Base-by-base conservation (phyloP, 192 early-diverging fungal species). In the Mortierella alpina region DNA sequence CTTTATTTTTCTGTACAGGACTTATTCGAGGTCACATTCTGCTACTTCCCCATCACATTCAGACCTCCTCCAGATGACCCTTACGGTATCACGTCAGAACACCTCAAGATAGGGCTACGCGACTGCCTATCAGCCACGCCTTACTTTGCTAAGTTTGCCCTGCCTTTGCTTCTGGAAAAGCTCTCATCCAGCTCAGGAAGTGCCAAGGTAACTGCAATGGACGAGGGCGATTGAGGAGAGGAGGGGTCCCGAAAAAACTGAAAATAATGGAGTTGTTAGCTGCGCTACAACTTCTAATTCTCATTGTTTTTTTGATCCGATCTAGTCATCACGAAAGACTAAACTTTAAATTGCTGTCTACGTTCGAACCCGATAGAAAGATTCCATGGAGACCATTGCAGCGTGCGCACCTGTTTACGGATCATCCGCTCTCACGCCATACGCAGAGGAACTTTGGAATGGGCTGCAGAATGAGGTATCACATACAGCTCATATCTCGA, bases 1-100 rank as follows among this genome's bases (percentile, higher is more conserved):
- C 31, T 18, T 59, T 14, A 17, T 47, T 54, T 22, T 51, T 12
- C 46, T 15, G 14, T 61, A 18, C 68, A 94, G 87, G 96, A 97
- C 72, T 74, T 99, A 51, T 99, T 99, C 81, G 96, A 99, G 72
- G 92, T 98, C 31, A 90, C 96, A 49, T 99, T 98, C 66, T 99
- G 97, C 86, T 99, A 99, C 86, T 99, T 99, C 70, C 98, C 98
- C 7, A 99, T 99, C 77, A 98, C 98, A 7, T 99, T 99, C 81
- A 94, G 94, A 85, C 93, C 96, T 17, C 93, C 96, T 1, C 95
- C 96, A 13, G 94, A 96, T 78, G 98, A 99, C 88, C 91, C 95
- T 12, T 94, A 96, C 59, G 95, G 95, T 18, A 97, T 99, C 50
- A 95, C 98, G 31, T 86, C 98, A 14, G 96, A 96, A 40, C 89